Conservation (phyloP, 305 asterid species). For the Fraxinus velutina region DNA sequence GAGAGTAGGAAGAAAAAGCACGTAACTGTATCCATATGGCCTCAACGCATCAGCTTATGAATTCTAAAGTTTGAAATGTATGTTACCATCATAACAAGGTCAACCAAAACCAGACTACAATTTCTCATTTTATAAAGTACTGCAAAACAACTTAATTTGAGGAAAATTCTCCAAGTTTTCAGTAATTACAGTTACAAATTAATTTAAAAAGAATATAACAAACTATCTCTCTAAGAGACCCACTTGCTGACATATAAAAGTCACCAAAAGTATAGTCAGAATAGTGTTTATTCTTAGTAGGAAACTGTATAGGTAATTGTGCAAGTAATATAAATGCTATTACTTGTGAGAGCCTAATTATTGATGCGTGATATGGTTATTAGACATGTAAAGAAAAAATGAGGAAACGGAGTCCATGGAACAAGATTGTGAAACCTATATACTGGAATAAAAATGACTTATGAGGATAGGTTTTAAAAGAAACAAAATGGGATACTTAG, state of each 20-base stretch:
- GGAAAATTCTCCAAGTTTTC: background rate
- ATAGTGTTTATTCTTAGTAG: background rate
- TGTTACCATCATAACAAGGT: background rate
- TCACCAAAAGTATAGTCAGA: background rate
- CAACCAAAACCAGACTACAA: background rate
- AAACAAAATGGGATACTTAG: background rate
- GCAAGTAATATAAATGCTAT: background rate
- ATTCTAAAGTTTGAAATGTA: background rate
- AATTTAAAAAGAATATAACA: background rate
- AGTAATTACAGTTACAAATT: background rate
- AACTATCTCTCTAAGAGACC: background rate
- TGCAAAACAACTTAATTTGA: background rate
- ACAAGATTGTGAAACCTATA: background rate
- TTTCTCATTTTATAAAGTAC: background rate
- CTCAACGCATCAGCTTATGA: background rate
- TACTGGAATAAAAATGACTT: background rate
- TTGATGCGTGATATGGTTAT: background rate
- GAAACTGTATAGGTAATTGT: background rate
- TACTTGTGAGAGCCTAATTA: background rate
- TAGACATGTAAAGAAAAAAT: background rate
- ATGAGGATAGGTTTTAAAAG: background rate
- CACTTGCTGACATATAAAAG: background rate
- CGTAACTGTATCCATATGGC: background rate
- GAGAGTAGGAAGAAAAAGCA: background rate
- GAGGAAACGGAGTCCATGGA: background rate